These are phyloP conservation scores for Cercospora citrullina DNA, from an alignment of 2,329 filamentous ascomycete species.

Conservation along the genomic window DNA sequence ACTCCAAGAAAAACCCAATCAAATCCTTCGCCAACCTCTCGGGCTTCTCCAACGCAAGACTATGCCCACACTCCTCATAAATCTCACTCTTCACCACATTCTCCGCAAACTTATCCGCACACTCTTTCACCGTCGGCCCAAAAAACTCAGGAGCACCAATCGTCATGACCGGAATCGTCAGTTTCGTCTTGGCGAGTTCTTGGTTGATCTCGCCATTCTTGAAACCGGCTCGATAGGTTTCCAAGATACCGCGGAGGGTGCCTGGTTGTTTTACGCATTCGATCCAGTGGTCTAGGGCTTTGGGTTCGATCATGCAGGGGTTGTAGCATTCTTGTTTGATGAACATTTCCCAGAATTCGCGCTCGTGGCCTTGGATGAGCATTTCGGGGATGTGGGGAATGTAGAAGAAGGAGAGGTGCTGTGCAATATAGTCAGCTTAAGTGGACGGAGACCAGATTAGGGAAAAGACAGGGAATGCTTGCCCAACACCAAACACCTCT, in stretches of 20 bases:
- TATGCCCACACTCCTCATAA: conserved; percentile 41
- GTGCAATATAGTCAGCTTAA: neutral
- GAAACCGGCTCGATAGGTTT: conserved; percentile 40
- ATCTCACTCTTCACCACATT: conserved; percentile 37
- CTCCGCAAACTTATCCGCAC: conserved; percentile 36
- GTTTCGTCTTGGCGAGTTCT: conserved; percentile 34
- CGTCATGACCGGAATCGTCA: conserved; percentile 38
- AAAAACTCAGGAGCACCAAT: conserved; percentile 42
- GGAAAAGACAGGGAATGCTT: neutral
- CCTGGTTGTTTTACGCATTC: conserved; percentile 38
- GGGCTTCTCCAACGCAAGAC: conserved; percentile 40
- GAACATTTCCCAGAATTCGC: conserved; percentile 45
- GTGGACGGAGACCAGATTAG: neutral
- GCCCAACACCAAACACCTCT: conserved; percentile 42
- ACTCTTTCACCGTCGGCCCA: conserved; percentile 37
- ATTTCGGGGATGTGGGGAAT: conserved; percentile 44
- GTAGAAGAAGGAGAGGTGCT: conserved; percentile 40
- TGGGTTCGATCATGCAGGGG: conserved; percentile 39
- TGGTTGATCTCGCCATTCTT: conserved; percentile 38
- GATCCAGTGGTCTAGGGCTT: conserved; percentile 39
- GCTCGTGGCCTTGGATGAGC: conserved; percentile 43
- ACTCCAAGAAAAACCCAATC: conserved; percentile 32
- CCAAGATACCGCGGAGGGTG: conserved; percentile 39
- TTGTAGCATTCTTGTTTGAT: conserved; percentile 46
- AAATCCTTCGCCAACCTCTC: conserved; percentile 34